phyloP scores from a whole-genome alignment of 2,329 filamentous ascomycete species.

The Aspergillus felis region DNA sequence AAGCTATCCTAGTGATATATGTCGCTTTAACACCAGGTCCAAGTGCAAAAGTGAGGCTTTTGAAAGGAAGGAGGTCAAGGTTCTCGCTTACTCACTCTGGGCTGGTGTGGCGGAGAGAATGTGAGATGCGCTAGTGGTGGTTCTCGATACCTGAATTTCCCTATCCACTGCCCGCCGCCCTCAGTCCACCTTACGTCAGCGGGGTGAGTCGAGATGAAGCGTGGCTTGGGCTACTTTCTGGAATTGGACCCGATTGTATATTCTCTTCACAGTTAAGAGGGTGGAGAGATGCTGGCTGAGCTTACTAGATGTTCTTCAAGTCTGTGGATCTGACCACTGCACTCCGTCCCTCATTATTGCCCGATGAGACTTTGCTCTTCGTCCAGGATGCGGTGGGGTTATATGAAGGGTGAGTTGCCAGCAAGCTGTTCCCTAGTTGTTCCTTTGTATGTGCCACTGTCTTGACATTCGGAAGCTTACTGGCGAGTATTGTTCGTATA shows the following conservation, averaged over 20 bases:
- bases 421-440: slow-evolving; percentile 6
- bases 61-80: background rate
- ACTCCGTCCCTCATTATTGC: slow-evolving; percentile 83
- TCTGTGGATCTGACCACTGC: slow-evolving; percentile 93
- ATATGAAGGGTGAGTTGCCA: slow-evolving; percentile 78
- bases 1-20: background rate
- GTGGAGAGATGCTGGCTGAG: slow-evolving; percentile 20
- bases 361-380: slow-evolving; percentile 91
- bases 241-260: slow-evolving; percentile 1
- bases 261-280: slow-evolving; percentile 8
- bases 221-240: background rate
- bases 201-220: background rate
- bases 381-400: slow-evolving; percentile 96
- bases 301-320: slow-evolving; percentile 92
- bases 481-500: slow-evolving; percentile 14
- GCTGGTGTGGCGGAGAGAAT: background rate
- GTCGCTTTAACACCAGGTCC: background rate
- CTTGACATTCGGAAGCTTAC: slow-evolving; percentile 10
- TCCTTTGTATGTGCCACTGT: slow-evolving; percentile 1
- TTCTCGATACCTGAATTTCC: background rate
- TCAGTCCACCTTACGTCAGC: background rate
- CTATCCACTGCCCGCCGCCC: background rate
- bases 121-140: background rate
- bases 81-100: background rate
- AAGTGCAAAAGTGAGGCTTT: background rate